Conservation (phyloP, 805 yeast genomes). For the Schwanniomyces pseudopolymorphus region DNA sequence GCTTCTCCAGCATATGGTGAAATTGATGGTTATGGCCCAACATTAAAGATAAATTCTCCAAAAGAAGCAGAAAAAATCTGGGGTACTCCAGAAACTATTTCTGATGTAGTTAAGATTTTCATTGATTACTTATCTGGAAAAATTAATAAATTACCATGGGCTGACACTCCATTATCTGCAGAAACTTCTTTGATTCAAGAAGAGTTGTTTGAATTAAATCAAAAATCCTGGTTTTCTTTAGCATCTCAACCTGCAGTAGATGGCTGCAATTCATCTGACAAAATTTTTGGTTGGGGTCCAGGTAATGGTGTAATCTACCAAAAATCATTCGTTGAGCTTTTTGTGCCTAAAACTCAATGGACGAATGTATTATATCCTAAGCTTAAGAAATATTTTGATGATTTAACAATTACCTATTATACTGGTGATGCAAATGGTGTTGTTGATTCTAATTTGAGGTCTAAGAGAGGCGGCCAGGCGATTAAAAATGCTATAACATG, state of each 20-base stretch:
- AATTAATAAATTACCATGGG: constrained; percentile 86
- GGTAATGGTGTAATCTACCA: constrained; percentile 84
- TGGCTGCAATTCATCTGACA: constrained; percentile 74
- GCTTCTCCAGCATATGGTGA: constrained; percentile 97
- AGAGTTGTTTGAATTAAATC: constrained; percentile 77
- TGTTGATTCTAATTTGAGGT: constrained; percentile 60
- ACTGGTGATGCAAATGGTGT: constrained; percentile 61
- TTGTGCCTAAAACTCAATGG: constrained; percentile 77
- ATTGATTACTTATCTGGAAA: constrained; percentile 71
- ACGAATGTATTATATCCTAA: constrained; percentile 49
- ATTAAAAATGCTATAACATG: constrained; percentile 87
- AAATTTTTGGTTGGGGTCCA: constrained; percentile 98
- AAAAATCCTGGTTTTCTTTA: constrained; percentile 75
- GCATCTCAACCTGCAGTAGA: constrained; percentile 96
- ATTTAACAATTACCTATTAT: constrained; percentile 67
- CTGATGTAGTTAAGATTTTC: constrained; percentile 68
- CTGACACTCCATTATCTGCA: constrained; percentile 78
- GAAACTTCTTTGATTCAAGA: constrained; percentile 94
- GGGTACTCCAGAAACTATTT: constrained; percentile 68
- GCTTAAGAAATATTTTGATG: constrained; percentile 36
- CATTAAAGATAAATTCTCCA: constrained; percentile 66
- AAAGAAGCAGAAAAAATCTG: constrained; percentile 68
- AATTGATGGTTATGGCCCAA: constrained; percentile 95
- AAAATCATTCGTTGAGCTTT: constrained; percentile 84
- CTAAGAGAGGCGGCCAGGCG: constrained; percentile 26